Evolutionary conservation across 768 basidiomycete species (phyloP).

Genomic region (Hemileccinum rubropunctum): DNA sequence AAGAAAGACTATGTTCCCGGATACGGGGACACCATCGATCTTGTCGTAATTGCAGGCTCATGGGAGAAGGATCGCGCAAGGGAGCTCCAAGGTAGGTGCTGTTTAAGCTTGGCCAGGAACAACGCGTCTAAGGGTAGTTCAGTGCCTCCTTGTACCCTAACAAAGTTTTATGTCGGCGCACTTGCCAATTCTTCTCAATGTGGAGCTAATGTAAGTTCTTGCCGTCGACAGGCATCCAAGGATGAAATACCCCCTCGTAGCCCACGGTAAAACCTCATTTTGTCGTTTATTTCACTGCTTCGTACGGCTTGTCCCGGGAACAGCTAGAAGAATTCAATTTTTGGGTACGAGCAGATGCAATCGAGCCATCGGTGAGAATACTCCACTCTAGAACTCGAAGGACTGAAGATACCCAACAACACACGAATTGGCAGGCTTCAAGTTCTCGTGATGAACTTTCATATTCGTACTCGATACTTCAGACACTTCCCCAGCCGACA

Average conservation of each 20-base stretch:
- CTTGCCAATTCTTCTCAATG: constrained; percentile 49
- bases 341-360: constrained; percentile 39
- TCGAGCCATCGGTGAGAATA: constrained; percentile 21
- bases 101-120: neutral
- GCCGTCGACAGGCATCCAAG: neutral
- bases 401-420: neutral
- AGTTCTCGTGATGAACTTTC: constrained; percentile 35
- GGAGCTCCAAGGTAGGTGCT: constrained; percentile 62
- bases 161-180: constrained; percentile 79
- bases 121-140: neutral
- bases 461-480: constrained; percentile 53
- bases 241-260: constrained; percentile 29
- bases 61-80: constrained; percentile 82
- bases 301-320: constrained; percentile 69
- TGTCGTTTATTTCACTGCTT: constrained; percentile 68
- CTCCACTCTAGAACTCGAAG: neutral
- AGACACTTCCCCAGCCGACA: constrained; percentile 48
- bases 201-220: constrained; percentile 36
- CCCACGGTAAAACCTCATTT: constrained; percentile 53
- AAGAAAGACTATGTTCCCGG: constrained; percentile 89
- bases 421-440: neutral
- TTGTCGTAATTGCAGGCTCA: constrained; percentile 70
- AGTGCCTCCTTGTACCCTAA: constrained; percentile 73
- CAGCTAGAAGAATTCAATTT: constrained; percentile 75
- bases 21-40: constrained; percentile 76